Evolutionary conservation across 2,329 filamentous ascomycete genomes (phyloP).

Genomic region (Aspergillus brasiliensis): DNA sequence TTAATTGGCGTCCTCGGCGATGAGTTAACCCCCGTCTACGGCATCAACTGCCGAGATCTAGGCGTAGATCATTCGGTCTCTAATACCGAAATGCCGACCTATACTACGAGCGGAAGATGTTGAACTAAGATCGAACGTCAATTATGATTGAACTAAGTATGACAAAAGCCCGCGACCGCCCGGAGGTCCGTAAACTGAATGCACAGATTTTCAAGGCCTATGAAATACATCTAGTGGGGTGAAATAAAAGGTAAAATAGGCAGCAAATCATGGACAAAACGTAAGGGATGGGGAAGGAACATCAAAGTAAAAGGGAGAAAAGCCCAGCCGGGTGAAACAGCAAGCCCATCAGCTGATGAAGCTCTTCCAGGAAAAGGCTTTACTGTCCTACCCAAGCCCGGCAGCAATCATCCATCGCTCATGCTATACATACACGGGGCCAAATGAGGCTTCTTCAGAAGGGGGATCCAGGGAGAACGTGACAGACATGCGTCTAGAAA

Average conservation of each 20-base stretch:
- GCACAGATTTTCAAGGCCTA: slow-evolving; percentile 17
- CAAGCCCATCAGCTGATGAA: neutral
- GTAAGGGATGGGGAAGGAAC: slow-evolving; percentile 13
- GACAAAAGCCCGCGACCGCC: neutral
- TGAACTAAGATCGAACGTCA: slow-evolving; percentile 1
- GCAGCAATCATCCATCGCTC: slow-evolving; percentile 31
- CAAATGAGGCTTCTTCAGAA: slow-evolving; percentile 10
- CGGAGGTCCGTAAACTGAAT: slow-evolving; percentile 1
- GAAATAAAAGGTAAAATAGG: slow-evolving; percentile 15
- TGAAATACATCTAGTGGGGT: slow-evolving; percentile 28
- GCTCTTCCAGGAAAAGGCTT: neutral
- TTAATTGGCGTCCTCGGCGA: neutral
- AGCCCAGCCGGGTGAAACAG: slow-evolving; percentile 20
- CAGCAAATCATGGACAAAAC: slow-evolving; percentile 13
- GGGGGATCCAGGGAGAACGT: slow-evolving; percentile 19
- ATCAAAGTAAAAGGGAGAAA: slow-evolving; percentile 17
- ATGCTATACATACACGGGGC: slow-evolving; percentile 37
- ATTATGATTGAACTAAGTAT: slow-evolving; percentile 9
- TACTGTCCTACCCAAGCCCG: slow-evolving; percentile 4
- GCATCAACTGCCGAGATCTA: neutral
- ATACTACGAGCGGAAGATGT: neutral
- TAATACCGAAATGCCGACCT: neutral
- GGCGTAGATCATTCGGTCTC: neutral
- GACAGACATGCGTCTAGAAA: slow-evolving; percentile 46
- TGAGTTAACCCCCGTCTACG: neutral